Evolutionary conservation across 495 filamentous ascomycete genomes (phyloP).

Genomic region (Acidiella bohemica): DNA sequence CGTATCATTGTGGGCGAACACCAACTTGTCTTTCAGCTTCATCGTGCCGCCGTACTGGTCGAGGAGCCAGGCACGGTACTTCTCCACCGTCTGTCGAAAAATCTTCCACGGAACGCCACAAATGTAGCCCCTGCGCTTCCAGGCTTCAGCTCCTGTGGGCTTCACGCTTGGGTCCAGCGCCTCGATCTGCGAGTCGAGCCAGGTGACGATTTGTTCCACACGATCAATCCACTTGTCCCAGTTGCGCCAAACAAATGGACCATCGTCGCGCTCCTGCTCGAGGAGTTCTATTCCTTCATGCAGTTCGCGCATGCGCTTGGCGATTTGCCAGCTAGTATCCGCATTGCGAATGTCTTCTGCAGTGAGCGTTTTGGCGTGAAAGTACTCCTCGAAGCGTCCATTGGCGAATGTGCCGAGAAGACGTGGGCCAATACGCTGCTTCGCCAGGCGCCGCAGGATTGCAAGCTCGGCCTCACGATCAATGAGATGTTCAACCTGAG

Average conservation of each 20-base stretch:
- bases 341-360: conserved; percentile 63
- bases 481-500: conserved; percentile 90
- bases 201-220: conserved; percentile 60
- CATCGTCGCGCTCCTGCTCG: conserved; percentile 57
- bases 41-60: conserved; percentile 53
- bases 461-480: conserved; percentile 81
- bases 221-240: conserved; percentile 91
- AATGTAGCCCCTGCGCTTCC: conserved; percentile 59
- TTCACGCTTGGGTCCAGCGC: conserved; percentile 27
- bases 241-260: conserved; percentile 75
- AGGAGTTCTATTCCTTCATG: conserved; percentile 87
- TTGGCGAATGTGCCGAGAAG: conserved; percentile 90
- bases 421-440: conserved; percentile 84
- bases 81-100: conserved; percentile 64
- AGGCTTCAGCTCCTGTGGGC: conserved; percentile 32
- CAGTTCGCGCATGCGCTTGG: conserved; percentile 95
- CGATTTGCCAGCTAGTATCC: conserved; percentile 79
- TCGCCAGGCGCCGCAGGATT: conserved; percentile 72
- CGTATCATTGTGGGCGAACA: conserved; percentile 98
- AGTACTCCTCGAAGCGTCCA: conserved; percentile 91
- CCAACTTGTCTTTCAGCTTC: conserved; percentile 56
- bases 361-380: conserved; percentile 67
- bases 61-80: conserved; percentile 61
- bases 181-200: conserved; percentile 56
- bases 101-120: conserved; percentile 74